phyloP scores from a whole-genome alignment of 257 asterid species.

The Petrea volubilis region DNA sequence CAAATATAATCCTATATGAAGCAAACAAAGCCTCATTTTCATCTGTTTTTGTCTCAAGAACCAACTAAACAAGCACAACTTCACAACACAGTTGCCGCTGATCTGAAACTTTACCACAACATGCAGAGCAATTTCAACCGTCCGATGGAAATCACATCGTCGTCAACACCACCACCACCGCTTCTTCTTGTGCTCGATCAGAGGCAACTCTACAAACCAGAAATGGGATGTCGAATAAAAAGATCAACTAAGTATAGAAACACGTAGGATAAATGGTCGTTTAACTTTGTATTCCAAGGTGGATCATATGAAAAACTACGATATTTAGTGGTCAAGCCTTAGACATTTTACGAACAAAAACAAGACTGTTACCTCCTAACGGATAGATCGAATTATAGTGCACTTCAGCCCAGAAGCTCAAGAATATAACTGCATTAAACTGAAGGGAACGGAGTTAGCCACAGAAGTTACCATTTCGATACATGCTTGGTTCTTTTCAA shows the following conservation, averaged over 20 bases:
- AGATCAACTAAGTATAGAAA: not conserved
- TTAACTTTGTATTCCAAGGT: not conserved
- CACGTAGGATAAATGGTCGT: not conserved
- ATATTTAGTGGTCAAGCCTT: no score
- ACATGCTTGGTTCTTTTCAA: not conserved
- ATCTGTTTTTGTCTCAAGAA: no score
- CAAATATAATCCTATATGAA: not conserved
- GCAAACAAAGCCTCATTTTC: no score
- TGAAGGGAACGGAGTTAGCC: not conserved
- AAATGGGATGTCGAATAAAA: not conserved
- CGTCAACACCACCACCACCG: constrained; percentile 57
- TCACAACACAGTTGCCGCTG: not conserved
- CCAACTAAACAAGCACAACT: not conserved
- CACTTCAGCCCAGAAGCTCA: constrained; percentile 98
- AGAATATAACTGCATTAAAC: constrained; percentile 63
- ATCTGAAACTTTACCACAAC: not conserved
- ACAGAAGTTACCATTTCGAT: not conserved
- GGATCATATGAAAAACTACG: not conserved
- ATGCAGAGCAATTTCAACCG: not conserved
- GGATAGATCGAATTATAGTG: constrained; percentile 90
- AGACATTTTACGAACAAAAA: not conserved
- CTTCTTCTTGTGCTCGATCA: constrained; percentile 51
- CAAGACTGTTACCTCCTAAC: constrained; percentile 56
- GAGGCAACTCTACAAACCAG: constrained; percentile 50
- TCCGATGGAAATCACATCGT: constrained; percentile 2